Evolutionary conservation across 257 asterid genomes (phyloP).

Genomic region (Henckelia pumila): DNA sequence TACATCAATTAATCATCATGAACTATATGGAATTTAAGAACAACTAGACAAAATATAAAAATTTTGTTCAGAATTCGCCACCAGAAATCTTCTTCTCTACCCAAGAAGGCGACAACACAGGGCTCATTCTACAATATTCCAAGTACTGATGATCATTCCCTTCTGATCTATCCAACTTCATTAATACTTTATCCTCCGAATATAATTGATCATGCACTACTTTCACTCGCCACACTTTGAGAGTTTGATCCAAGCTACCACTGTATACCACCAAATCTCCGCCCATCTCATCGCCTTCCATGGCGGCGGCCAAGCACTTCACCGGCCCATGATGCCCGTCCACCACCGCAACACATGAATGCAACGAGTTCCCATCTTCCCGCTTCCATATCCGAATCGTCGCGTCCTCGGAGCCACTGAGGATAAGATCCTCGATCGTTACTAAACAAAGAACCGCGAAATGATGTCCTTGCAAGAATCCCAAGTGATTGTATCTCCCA

Average conservation of each 20-base stretch:
- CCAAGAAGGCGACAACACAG: constrained; percentile 74
- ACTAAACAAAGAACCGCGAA: constrained; percentile 63
- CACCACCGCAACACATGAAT: constrained; percentile 58
- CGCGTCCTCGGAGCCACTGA: constrained; percentile 79
- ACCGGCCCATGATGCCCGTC: constrained; percentile 85
- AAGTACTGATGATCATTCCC: constrained; percentile 21
- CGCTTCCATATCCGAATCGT: constrained; percentile 72
- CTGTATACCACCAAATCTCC: constrained; percentile 59
- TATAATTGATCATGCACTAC: constrained; percentile 42
- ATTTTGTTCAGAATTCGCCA: constrained; percentile 26
- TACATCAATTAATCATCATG: neutral
- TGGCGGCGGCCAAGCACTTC: constrained; percentile 61
- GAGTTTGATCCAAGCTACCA: constrained; percentile 65
- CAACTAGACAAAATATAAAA: neutral
- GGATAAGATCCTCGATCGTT: constrained; percentile 44
- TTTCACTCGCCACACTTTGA: constrained; percentile 73
- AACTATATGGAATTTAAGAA: too few species aligned
- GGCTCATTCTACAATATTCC: constrained; percentile 51
- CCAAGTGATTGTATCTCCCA: constrained; percentile 60
- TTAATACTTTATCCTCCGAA: constrained; percentile 31
- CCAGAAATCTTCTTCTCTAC: constrained; percentile 67
- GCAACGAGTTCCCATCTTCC: constrained; percentile 53
- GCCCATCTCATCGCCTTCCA: constrained; percentile 35
- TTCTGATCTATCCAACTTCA: constrained; percentile 31
- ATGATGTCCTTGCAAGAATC: constrained; percentile 67